phyloP scores from a whole-genome alignment of 345 rosid genomes.

The Conringia planisiliqua region DNA sequence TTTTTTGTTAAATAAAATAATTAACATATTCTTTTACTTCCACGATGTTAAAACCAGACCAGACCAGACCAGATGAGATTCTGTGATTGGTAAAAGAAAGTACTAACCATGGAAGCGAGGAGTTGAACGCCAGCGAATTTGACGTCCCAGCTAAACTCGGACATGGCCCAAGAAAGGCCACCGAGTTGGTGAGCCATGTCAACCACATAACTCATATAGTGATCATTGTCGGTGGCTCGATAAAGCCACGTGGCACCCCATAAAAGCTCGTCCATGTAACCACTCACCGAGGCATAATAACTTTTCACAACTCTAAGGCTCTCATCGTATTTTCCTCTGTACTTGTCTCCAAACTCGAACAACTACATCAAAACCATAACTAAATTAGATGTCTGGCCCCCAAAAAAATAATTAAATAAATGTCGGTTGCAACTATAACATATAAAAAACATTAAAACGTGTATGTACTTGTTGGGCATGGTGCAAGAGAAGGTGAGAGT shows the following conservation, averaged over 20 bases:
- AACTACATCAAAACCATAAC: constrained; percentile 44
- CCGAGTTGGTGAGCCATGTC: constrained; percentile 64
- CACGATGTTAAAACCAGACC: neutral
- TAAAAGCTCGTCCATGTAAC: constrained; percentile 89
- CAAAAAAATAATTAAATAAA: neutral
- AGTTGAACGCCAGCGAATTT: constrained; percentile 86
- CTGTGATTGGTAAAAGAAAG: neutral
- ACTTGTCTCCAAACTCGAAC: constrained; percentile 80
- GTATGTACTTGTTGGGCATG: constrained; percentile 72
- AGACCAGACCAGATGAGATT: too few relatives aligned
- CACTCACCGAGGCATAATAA: constrained; percentile 93
- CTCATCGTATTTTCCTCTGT: constrained; percentile 75
- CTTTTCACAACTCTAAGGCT: constrained; percentile 69
- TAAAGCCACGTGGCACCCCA: constrained; percentile 96
- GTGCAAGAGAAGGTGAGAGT: constrained; percentile 83
- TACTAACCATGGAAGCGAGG: constrained; percentile 71
- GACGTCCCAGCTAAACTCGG: constrained; percentile 99
- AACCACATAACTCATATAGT: constrained; percentile 52
- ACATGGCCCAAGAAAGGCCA: constrained; percentile 84
- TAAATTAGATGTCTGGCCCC: neutral
- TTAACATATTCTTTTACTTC: neutral
- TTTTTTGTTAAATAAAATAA: neutral
- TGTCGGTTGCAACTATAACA: constrained; percentile 24
- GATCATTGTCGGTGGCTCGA: constrained; percentile 78
- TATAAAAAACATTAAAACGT: neutral